Base-by-base conservation (phyloP, 352 stramenopile genomes). In the Pythium inflatum region DNA sequence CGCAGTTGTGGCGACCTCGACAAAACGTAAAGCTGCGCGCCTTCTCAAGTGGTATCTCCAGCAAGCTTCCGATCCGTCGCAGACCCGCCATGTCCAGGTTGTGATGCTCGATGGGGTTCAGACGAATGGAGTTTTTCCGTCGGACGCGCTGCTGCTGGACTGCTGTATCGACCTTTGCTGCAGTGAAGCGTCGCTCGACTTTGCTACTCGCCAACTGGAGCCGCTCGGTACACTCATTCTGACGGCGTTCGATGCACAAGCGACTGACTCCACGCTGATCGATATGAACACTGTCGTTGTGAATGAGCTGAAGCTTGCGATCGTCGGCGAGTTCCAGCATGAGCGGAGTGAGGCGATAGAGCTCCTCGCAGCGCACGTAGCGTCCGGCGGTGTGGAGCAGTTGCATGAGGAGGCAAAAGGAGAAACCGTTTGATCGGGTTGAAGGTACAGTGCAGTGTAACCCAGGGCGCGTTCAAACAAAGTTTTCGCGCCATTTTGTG, bases 281-380 rank as follows among this genome's bases (percentile, higher is more conserved):
- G 76, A 91, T 63, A 85, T 93, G 79, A 93, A 93, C 45, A 48
- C 75, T 2, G 75, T 93, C 8, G 86, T 92, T 20, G 83, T 93
- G 18, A 81, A 83, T 22, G 86, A 93, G 34, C 76, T 93, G 30
- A 69, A 78, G 30, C 5, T 93, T 24, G 49, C 74, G 45, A 74
- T 54, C 11, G 60, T 91, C 14, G 56, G 73, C 38, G 78, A 88
- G 65, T 80, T 75, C 46, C 64, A 45, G 6, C 58, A 27, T 2
- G 64, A 80, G 24, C 31, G 85, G 22, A 45, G 77, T 3, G 70
- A 68, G 4, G 80, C 80, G 0, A n/a, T 90, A 16, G 70, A 76
- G 48, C 83, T 83, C 33, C 62, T 90, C 7, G 57, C 61, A 1
- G 45, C 40, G 12, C 68, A 61, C 27, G 34, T 18, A 24, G 31